Evolutionary conservation across 192 early-diverging fungal genomes (phyloP).

Genomic region (Powellomyces hirtus): DNA sequence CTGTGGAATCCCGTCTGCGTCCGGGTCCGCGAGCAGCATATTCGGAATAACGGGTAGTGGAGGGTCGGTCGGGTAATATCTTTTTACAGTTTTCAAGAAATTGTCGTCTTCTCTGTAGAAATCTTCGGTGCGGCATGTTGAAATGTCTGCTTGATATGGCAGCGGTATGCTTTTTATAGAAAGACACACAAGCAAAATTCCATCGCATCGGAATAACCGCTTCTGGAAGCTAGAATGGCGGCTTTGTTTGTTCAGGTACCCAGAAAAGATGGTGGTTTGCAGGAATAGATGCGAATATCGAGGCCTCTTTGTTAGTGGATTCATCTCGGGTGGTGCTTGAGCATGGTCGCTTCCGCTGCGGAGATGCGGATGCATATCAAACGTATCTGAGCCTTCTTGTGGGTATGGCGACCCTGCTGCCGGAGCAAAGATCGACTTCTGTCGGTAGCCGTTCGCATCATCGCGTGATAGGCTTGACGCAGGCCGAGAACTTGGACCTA

Average conservation of each 20-base stretch:
- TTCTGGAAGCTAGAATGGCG: slow-evolving; percentile 35
- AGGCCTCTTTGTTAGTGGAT: too few relatives aligned
- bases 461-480: too few relatives aligned
- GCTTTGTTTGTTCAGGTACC: slow-evolving; percentile 40
- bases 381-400: too few relatives aligned
- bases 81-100: background rate
- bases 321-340: too few relatives aligned
- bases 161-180: slow-evolving; percentile 27
- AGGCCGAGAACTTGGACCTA: too few relatives aligned
- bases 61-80: slow-evolving; percentile 20
- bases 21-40: slow-evolving; percentile 26
- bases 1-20: background rate
- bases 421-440: too few relatives aligned
- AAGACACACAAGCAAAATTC: slow-evolving; percentile 39
- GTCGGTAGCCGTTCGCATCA: too few relatives aligned
- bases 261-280: slow-evolving; percentile 26
- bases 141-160: background rate
- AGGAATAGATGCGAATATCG: background rate
- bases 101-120: background rate
- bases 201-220: slow-evolving; percentile 42
- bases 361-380: too few relatives aligned
- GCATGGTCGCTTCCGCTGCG: too few relatives aligned
- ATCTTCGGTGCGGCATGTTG: background rate
- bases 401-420: too few relatives aligned
- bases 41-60: slow-evolving; percentile 35